phyloP scores from a whole-genome alignment of 495 filamentous ascomycete genomes.

The Podospora anserina region DNA sequence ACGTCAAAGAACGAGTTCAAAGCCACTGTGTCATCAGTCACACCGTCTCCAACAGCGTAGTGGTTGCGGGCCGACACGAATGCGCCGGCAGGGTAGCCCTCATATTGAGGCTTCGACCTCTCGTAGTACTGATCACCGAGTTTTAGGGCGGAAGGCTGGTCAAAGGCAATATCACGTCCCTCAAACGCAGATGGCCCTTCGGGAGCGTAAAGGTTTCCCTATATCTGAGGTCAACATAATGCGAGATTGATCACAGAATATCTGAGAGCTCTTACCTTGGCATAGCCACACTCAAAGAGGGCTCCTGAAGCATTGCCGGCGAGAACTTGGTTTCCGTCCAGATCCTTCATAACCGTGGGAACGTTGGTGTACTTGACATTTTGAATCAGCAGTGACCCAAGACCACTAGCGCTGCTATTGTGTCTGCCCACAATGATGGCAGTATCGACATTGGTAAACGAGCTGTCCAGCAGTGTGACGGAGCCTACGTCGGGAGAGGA shows the following conservation, averaged over 20 bases:
- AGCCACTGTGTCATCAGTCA: conserved; percentile 33
- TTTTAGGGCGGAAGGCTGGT: conserved; percentile 31
- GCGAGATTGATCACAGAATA: background rate
- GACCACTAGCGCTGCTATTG: conserved; percentile 56
- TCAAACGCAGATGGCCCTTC: conserved; percentile 24
- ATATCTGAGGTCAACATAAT: conserved; percentile 6
- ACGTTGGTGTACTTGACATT: conserved; percentile 64
- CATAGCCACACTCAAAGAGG: conserved; percentile 25
- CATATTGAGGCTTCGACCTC: conserved; percentile 66
- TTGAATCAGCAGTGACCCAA: conserved; percentile 69
- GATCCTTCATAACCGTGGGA: conserved; percentile 52
- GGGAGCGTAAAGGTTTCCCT: conserved; percentile 30
- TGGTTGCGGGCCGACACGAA: conserved; percentile 32
- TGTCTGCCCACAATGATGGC: conserved; percentile 60
- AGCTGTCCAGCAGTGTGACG: conserved; percentile 74
- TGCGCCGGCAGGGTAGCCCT: conserved; percentile 39
- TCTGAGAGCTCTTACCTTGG: conserved; percentile 38
- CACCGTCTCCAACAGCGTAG: conserved; percentile 31
- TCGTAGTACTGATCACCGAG: conserved; percentile 54
- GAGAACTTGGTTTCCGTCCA: conserved; percentile 49
- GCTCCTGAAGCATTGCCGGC: conserved; percentile 24
- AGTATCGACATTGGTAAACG: conserved; percentile 61
- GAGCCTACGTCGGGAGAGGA: conserved; percentile 67
- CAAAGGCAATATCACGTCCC: conserved; percentile 18
- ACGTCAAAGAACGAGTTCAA: conserved; percentile 25